These are phyloP conservation scores for Acanthamoeba healyi DNA, from an alignment of 208 protist genomes.

Conservation along the genomic window DNA sequence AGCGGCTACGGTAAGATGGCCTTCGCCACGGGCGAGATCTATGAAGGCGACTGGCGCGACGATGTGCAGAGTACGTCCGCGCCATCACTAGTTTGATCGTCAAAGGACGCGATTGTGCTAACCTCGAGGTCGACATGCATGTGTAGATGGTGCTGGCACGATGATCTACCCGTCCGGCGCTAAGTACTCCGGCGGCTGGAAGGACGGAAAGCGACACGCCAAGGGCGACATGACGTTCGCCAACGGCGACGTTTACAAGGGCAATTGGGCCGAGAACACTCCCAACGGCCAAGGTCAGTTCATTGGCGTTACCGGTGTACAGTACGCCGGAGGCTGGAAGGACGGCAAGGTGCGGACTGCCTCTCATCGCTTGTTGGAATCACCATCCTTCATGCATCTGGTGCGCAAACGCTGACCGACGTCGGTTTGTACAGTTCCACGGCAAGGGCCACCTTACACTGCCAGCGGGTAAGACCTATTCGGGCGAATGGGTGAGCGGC, in stretches of 20 bases:
- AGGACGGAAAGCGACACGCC: slow-evolving; percentile 63
- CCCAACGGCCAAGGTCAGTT: slow-evolving; percentile 60
- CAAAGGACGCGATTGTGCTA: background rate
- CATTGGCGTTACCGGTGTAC: slow-evolving; percentile 41
- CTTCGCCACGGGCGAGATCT: slow-evolving; percentile 68
- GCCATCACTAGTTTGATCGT: too few relatives aligned
- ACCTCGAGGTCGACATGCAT: too few relatives aligned
- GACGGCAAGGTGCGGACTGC: slow-evolving; percentile 61
- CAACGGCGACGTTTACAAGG: slow-evolving; percentile 70
- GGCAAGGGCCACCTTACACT: slow-evolving; percentile 68
- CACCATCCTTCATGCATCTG: too few relatives aligned
- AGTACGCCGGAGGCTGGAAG: slow-evolving; percentile 66
- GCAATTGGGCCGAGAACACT: slow-evolving; percentile 37
- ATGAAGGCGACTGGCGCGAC: slow-evolving; percentile 73
- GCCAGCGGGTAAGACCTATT: slow-evolving; percentile 58
- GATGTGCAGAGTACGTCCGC: slow-evolving; percentile 40
- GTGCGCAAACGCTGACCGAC: too few relatives aligned
- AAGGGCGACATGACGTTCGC: slow-evolving; percentile 67
- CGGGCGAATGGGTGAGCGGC: slow-evolving; percentile 70
- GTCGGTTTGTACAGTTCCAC: too few relatives aligned
- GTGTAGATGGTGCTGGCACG: slow-evolving; percentile 41
- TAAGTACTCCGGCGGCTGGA: slow-evolving; percentile 64
- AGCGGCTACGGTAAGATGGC: slow-evolving; percentile 62
- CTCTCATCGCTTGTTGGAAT: too few relatives aligned
- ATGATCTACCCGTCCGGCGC: slow-evolving; percentile 63